Conservation (phyloP, 2,329 filamentous ascomycete species). For the Capronia epimyces region DNA sequence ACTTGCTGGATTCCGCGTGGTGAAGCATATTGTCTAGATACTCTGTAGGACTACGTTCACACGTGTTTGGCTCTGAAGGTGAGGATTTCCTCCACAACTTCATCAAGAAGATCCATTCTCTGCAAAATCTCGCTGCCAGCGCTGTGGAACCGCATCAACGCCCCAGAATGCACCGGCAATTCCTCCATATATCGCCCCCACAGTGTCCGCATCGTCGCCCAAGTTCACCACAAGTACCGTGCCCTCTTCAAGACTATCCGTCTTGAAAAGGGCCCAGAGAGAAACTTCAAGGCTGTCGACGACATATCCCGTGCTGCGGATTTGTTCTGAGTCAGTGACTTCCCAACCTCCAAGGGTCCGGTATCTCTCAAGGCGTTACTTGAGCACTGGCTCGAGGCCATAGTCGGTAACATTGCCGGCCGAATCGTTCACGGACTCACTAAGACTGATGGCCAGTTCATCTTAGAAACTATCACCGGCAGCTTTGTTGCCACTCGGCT, state of each 20-base stretch:
- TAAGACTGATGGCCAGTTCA: conserved; percentile 29
- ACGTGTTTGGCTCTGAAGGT: background rate
- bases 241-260: conserved; percentile 36
- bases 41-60: too few species aligned
- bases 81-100: conserved; percentile 10
- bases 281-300: conserved; percentile 41
- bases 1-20: too few species aligned
- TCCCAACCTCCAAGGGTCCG: conserved; percentile 31
- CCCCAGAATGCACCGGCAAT: conserved; percentile 42
- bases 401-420: conserved; percentile 6
- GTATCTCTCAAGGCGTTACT: conserved; percentile 23
- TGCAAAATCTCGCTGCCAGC: conserved; percentile 26
- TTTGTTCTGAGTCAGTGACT: conserved; percentile 22
- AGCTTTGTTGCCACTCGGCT: too few species aligned
- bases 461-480: too few species aligned
- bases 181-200: conserved; percentile 43
- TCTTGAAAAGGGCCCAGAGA: conserved; percentile 42
- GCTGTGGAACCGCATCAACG: conserved; percentile 31
- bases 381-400: conserved; percentile 22
- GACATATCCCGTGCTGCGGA: conserved; percentile 40
- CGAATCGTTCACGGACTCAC: conserved; percentile 21
- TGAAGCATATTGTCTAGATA: too few species aligned
- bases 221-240: conserved; percentile 40
- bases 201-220: conserved; percentile 43
- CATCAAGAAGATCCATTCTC: conserved; percentile 21